Evolutionary conservation across 108 stramenopile species (phyloP).

Genomic region (Nitzschia palea): DNA sequence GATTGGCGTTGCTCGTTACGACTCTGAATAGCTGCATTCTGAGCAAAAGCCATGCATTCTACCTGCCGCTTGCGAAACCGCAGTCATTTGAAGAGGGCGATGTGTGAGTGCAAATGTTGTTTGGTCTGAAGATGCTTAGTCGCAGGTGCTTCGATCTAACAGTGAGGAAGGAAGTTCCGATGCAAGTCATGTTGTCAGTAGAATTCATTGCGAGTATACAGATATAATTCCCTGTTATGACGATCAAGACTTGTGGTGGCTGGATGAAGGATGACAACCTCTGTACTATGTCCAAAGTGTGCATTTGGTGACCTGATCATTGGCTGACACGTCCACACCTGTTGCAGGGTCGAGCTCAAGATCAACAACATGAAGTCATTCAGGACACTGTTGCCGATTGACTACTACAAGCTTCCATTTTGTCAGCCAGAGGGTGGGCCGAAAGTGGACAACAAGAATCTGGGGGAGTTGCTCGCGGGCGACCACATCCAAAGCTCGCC

Average conservation of each 20-base stretch:
- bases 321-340: too few species aligned
- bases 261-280: too few species aligned
- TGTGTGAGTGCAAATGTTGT: neutral
- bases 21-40: neutral
- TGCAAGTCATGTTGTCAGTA: too few species aligned
- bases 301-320: too few species aligned
- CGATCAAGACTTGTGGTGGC: too few species aligned
- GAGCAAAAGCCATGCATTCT: neutral
- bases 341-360: slow-evolving; percentile 85
- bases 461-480: slow-evolving; percentile 96
- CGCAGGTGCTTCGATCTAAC: neutral
- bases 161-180: neutral
- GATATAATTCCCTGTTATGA: too few species aligned
- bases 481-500: slow-evolving; percentile 96
- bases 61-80: neutral
- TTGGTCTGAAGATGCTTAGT: too few species aligned
- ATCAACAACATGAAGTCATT: slow-evolving; percentile 89
- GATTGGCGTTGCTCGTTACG: neutral
- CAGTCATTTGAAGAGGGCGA: neutral
- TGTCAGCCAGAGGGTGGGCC: slow-evolving; percentile 86
- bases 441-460: slow-evolving; percentile 88
- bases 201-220: too few species aligned
- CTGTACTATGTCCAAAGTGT: too few species aligned
- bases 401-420: slow-evolving; percentile 94
- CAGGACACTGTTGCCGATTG: slow-evolving; percentile 87